Base-by-base conservation (phyloP, 2,329 filamentous ascomycete genomes). In the Dothideomycetes sp. region DNA sequence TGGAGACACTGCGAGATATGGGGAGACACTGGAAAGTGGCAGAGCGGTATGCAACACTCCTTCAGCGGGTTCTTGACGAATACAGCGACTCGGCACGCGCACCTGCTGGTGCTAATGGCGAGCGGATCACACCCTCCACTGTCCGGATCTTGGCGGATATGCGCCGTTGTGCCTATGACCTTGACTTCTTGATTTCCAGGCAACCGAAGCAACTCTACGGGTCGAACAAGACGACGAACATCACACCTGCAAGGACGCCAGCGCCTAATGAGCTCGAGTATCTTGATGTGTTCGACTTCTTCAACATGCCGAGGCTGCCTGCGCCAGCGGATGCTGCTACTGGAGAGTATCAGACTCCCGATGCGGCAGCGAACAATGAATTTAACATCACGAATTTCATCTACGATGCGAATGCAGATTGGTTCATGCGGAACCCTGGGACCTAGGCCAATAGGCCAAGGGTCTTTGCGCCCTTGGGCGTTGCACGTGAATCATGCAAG, bases 261-360 rank as follows among this genome's bases (percentile, higher is more conserved):
- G 82, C 78, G 8, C 75, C 82, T 2, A 85, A 91, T 49, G 86
- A 94, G 53, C 67, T 94, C 3, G 88, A 94, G 56, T 94, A 93
- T 55, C 67, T 94, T 3, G 87, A 94, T 51, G 84, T 94, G 0
- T 94, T 95, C 56, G 85, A 91, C 51, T 94, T 93, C 56, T 95
- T 94, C 69, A 94, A 94, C 55, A 78, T 93, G 41, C 88, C 88
- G 1, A 69, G 86, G 14, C 64, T 94, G 17, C 73, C 73, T 36
- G 52, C 47, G 5, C 58, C 57, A 38, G 48, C 52, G n/a, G 47
- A 43, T 49, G 5, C 32, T 30, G 53, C 55, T 4, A 33, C 31
- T 9, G 34, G 41, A 4, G 47, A 49, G 38, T 50, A 47, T 37
- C 47, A 48, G 32, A 14, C 18, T n/a, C 29, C 34, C 3, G 40